Evolutionary conservation across 805 yeast genomes (phyloP), one percentile per base, ranked within the genome.

Genomic region (Ogataea siamensis): DNA sequence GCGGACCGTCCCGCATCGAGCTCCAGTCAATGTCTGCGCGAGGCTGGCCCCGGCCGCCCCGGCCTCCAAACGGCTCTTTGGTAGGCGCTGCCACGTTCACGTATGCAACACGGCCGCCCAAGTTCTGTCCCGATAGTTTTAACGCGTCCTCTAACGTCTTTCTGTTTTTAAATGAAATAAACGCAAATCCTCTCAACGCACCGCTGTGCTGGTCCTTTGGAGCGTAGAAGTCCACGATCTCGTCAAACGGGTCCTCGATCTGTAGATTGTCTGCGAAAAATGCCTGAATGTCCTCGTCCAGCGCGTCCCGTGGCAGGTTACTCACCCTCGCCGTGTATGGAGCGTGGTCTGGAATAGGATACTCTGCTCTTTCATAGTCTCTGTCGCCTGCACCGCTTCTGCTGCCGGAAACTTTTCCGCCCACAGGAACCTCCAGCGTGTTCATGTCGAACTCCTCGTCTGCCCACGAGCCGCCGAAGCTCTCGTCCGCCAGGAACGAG

Each of bases 301-400:
- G 63, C 30, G 77, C 74, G 42, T 85, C 94, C 42, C 84, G 89
- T 43, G 96, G 87, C 57, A 93, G 76, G 67, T 89, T 88, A 58
- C 78, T 77, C 50, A 91, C 73, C 60, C 87, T 78, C n/a, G 96
- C 97, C 55, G 85, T 83, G 73, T 65, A 93, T 38, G 99, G 99
- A 13, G 97, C 88, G 36, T 67, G 73, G 53, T 87, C 91, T 31
- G 99, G 99, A 44, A 93, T 73, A 28, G 96, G 95, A 51, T 67
- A 83, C 58, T 83, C 89, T 24, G 68, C 71, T 64, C 86, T 75
- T 46, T 74, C 77, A 48, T 68, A 53, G 36, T 63, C 60, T 34
- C 56, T 62, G 20, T 42, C 42, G 18, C 19, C 21, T 19, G 39
- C 42, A 12, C 44, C 40, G 18, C 40, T n/a, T 8, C 32, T 26